phyloP scores from a whole-genome alignment of 148 eudicot species.

The Chenopodium album region DNA sequence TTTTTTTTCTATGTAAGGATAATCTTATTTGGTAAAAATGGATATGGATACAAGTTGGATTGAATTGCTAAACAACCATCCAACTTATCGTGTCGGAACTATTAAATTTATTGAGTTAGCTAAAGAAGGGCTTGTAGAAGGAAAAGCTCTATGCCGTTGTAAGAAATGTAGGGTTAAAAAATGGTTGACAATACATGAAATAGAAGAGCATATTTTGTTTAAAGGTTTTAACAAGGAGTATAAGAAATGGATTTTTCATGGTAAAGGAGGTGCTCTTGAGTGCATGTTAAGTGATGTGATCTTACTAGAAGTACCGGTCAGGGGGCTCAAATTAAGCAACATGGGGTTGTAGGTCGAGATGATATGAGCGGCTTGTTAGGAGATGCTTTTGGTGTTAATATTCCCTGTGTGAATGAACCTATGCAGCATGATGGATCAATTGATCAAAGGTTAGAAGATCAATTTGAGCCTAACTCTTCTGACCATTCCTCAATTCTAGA shows the following conservation, averaged over 20 bases:
- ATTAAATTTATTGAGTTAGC: neutral
- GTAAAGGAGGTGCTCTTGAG: neutral
- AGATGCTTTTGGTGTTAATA: neutral
- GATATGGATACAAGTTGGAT: conserved; percentile 2
- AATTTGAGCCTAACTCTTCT: too few relatives aligned
- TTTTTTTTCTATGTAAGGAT: too few relatives aligned
- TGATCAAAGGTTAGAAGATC: too few relatives aligned
- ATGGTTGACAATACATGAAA: neutral
- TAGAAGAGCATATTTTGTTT: neutral
- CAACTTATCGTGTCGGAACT: neutral
- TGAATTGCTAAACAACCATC: neutral
- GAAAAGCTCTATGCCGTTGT: neutral
- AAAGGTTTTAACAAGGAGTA: neutral
- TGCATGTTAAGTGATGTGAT: neutral
- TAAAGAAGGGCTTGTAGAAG: too few relatives aligned
- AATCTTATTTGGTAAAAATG: neutral
- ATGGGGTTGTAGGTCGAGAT: neutral
- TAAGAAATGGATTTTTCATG: conserved; percentile 8
- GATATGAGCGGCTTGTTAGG: neutral
- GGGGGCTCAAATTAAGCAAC: too few relatives aligned
- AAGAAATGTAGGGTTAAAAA: neutral
- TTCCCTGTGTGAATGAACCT: neutral
- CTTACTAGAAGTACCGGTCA: neutral
- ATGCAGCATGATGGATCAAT: neutral
- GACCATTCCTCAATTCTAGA: too few relatives aligned